Conservation (phyloP, 768 basidiomycete species). For the Tulasnella sp. region DNA sequence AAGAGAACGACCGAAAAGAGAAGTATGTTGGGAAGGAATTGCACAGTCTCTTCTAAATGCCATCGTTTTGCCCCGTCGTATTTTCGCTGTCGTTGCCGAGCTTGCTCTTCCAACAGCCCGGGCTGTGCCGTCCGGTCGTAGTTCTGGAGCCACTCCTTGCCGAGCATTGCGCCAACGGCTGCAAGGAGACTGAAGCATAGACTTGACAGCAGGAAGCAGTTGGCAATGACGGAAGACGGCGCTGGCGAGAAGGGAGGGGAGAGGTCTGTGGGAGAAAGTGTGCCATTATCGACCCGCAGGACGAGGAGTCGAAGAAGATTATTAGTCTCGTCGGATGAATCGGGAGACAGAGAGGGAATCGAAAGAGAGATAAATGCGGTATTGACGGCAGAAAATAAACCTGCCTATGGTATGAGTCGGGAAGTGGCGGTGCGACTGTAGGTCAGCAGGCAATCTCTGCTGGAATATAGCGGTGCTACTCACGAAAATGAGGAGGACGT, state of each 20-base stretch:
- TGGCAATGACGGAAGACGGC: neutral
- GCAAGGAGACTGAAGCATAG: conserved; percentile 6
- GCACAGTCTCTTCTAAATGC: neutral
- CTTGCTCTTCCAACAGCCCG: neutral
- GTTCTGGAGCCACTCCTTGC: conserved; percentile 11
- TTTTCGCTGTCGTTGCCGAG: neutral
- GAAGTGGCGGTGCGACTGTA: too few species aligned
- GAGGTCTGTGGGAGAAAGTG: neutral
- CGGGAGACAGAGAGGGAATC: neutral
- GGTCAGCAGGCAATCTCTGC: too few species aligned
- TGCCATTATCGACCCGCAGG: neutral
- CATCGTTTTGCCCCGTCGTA: neutral
- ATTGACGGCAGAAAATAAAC: conserved; percentile 11
- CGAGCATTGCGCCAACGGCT: conserved; percentile 8
- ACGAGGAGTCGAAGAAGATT: neutral
- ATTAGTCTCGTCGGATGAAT: neutral
- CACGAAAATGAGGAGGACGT: neutral
- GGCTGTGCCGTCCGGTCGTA: neutral
- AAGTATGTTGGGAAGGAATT: conserved; percentile 12
- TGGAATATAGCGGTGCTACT: neutral
- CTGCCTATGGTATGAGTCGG: neutral
- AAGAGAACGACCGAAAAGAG: neutral
- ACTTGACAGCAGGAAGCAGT: conserved; percentile 12
- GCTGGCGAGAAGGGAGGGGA: neutral
- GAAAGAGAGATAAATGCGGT: neutral